Base-by-base conservation (phyloP, 805 yeast genomes). In the Teunomyces pallodes region DNA sequence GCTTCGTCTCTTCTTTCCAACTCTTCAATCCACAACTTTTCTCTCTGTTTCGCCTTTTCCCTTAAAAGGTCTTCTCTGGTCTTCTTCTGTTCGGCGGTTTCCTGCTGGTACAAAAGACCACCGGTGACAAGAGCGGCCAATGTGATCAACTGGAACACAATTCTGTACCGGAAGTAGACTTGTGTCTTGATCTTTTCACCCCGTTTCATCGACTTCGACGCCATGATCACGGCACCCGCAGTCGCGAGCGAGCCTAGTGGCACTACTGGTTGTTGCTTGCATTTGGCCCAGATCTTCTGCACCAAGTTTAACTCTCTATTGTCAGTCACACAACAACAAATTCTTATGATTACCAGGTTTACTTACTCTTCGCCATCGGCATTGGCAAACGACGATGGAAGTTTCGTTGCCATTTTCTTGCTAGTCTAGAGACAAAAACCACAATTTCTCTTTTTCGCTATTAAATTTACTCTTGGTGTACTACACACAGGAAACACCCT, bases 91-190 rank as follows among this genome's bases (percentile, higher is more conserved):
- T 60, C 65, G 33, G 65, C 73, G 24, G 73, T 64, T 27, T 79
- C 80, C 30, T 69, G 60, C 51, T 88, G 90, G 64, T 80, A 88
- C 49, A 78, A 72, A 55, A 75, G 75, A 4, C 96, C 90, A 36
- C 97, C 97, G 9, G 81, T 83, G 5, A 90, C 84, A 44, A 91
- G 72, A 0, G 96, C 96, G 12, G 83, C 83, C 36, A 91, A 70
- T 0, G 97, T 91, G 49, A 86, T 80, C 3, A 87, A 89, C 68
- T 91, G 97, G 57, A 90, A 76, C 0, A 81, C 94, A 41, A 91
- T 92, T 75, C 97, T 85, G 82, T 90, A 88, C 57, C 92, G 78
- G 74, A 89, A 91, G 82, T 88, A 90, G 43, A 80, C 79, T 68
- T 91, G 96, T 0, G 97, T 95, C 46, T 81, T 82, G 39, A 74